Conservation (phyloP, 352 stramenopile species). For the Phytopythium mirpurense region DNA sequence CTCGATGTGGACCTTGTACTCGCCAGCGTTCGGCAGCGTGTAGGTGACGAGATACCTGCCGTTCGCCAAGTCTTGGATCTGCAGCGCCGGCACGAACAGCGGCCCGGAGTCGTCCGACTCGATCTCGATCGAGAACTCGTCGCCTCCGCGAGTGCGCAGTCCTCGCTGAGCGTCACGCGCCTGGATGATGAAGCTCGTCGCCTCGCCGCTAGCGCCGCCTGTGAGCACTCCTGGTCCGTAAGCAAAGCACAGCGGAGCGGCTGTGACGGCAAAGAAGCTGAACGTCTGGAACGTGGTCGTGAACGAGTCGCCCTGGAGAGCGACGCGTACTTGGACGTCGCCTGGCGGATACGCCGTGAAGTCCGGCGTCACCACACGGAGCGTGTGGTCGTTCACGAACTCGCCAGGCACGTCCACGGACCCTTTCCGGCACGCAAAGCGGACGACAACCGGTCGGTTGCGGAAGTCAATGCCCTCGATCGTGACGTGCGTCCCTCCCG, state of each 20-base stretch:
- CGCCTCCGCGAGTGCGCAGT: conserved; percentile 88
- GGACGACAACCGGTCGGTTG: conserved; percentile 69
- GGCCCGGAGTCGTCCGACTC: conserved; percentile 35
- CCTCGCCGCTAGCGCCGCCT: conserved; percentile 68
- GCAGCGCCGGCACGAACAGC: conserved; percentile 49
- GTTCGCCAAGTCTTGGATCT: conserved; percentile 86
- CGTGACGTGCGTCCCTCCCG: conserved; percentile 79
- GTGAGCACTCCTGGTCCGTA: conserved; percentile 91
- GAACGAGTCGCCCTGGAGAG: conserved; percentile 90
- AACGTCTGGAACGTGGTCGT: conserved; percentile 93
- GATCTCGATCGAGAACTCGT: conserved; percentile 88
- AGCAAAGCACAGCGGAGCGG: conserved; percentile 84
- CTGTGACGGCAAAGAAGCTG: conserved; percentile 91
- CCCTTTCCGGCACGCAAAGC: conserved; percentile 90
- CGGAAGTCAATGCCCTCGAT: conserved; percentile 93
- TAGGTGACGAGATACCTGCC: conserved; percentile 94
- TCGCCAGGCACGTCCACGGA: conserved; percentile 86
- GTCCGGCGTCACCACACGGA: conserved; percentile 87
- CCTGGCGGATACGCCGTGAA: conserved; percentile 88
- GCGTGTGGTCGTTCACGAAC: conserved; percentile 87
- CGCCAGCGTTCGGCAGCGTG: conserved; percentile 67
- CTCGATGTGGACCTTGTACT: conserved; percentile 84
- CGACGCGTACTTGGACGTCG: conserved; percentile 86
- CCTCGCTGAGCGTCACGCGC: conserved; percentile 72
- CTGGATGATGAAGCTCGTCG: conserved; percentile 83